Percentiles rank a stretch among this genome's conserved stretches.
phyloP scores from a whole-genome alignment of 1,284 basidiomycete species.

The Vanrija humicola region DNA sequence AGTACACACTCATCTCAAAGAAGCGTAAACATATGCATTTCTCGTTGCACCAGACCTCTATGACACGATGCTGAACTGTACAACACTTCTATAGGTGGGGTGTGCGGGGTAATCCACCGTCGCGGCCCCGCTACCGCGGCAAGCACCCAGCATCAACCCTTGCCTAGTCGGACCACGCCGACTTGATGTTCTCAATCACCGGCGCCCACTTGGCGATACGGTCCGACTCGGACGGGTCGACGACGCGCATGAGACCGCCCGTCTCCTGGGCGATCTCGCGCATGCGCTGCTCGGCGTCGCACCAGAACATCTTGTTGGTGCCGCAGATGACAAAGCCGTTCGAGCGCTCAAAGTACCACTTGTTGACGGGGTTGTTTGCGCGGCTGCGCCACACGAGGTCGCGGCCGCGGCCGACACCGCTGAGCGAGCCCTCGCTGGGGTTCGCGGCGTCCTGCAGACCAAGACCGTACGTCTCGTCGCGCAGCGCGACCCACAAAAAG shows the following conservation, averaged over 20 bases:
- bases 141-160: too few relatives aligned
- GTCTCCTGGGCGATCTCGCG: conserved; percentile 35
- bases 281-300: conserved; percentile 72
- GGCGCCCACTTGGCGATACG: conserved; percentile 70
- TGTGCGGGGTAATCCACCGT: background rate
- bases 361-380: conserved; percentile 91
- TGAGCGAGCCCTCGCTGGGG: conserved; percentile 81
- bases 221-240: conserved; percentile 78
- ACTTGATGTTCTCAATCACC: conserved; percentile 69
- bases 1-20: background rate
- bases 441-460: conserved; percentile 92
- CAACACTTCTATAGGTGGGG: background rate
- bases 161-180: conserved; percentile 63
- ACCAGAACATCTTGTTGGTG: conserved; percentile 95
- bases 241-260: conserved; percentile 57
- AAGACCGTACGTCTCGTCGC: conserved; percentile 96
- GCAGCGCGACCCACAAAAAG: conserved; percentile 97
- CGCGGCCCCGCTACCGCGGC: background rate
- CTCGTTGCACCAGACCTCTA: background rate
- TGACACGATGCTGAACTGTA: background rate
- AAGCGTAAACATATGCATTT: background rate
- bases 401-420: conserved; percentile 80
- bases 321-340: conserved; percentile 72
- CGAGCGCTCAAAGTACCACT: conserved; percentile 98
- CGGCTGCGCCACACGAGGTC: conserved; percentile 96